These are phyloP conservation scores for Theileria luwenshuni DNA, from an alignment of 169 alveolate species.

Conservation along the genomic window DNA sequence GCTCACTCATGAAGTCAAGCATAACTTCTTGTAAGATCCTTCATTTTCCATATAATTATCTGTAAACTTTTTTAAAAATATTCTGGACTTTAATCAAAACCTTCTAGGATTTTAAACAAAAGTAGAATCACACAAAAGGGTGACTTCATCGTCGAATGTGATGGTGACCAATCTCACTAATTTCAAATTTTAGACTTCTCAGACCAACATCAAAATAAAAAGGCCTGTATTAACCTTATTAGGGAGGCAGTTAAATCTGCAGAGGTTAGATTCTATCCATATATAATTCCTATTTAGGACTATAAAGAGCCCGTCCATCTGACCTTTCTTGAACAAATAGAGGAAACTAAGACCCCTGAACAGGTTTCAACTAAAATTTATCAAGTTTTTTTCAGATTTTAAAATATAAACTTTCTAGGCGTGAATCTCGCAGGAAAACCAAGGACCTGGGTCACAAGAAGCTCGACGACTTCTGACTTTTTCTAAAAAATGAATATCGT, in stretches of 20 bases:
- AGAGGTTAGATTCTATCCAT: conserved; percentile 28
- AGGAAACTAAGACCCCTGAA: conserved; percentile 36
- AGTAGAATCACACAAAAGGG: conserved; percentile 57
- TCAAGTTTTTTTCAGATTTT: conserved; percentile 22
- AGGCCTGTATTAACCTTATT: conserved; percentile 49
- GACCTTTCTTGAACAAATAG: conserved; percentile 60
- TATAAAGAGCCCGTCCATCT: conserved; percentile 30
- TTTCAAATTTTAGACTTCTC: conserved; percentile 23
- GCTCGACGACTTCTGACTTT: conserved; percentile 40
- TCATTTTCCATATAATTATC: neutral
- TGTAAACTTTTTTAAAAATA: neutral
- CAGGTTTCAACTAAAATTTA: conserved; percentile 13
- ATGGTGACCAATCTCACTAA: conserved; percentile 23
- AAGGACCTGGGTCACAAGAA: conserved; percentile 60
- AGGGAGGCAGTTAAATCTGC: conserved; percentile 49
- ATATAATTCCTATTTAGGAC: conserved; percentile 13
- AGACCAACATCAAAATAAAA: conserved; percentile 53
- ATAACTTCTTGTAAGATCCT: conserved; percentile 67
- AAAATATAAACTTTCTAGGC: conserved; percentile 41
- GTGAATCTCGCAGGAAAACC: conserved; percentile 47
- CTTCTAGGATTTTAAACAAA: conserved; percentile 33
- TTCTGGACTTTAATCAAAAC: neutral
- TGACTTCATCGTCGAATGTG: conserved; percentile 58
- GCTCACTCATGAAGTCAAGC: conserved; percentile 66
- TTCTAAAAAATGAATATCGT: too few relatives aligned